Evolutionary conservation across 1,139 yeast genomes (phyloP).

Genomic region (Groenewaldozyma sp.): DNA sequence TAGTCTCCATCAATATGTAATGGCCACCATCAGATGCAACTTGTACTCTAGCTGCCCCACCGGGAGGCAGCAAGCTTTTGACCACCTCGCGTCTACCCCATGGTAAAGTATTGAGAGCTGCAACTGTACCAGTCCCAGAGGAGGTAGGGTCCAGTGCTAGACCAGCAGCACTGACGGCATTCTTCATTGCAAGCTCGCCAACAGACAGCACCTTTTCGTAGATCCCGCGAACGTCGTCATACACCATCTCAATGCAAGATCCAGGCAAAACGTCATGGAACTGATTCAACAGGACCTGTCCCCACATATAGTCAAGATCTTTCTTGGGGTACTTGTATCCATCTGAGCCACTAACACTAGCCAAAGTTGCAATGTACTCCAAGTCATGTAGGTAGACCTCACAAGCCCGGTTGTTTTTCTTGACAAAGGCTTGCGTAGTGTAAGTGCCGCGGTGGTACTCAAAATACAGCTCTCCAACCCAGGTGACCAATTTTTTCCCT

Average conservation of each 20-base stretch:
- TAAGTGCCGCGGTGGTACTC: slow-evolving; percentile 97
- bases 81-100: slow-evolving; percentile 57
- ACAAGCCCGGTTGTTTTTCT: slow-evolving; percentile 58
- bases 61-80: slow-evolving; percentile 24
- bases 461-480: slow-evolving; percentile 90
- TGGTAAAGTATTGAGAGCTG: slow-evolving; percentile 51
- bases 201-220: slow-evolving; percentile 46
- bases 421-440: slow-evolving; percentile 82
- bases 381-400: slow-evolving; percentile 77
- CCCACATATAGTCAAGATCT: slow-evolving; percentile 70
- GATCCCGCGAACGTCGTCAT: slow-evolving; percentile 82
- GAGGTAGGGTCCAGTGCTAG: slow-evolving; percentile 9
- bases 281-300: slow-evolving; percentile 77
- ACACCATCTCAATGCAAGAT: slow-evolving; percentile 91
- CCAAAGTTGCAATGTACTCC: slow-evolving; percentile 71
- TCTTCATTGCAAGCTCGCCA: slow-evolving; percentile 43
- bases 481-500: slow-evolving; percentile 65
- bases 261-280: slow-evolving; percentile 98
- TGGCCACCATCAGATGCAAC: slow-evolving; percentile 8
- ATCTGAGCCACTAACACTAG: slow-evolving; percentile 42
- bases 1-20: slow-evolving; percentile 12
- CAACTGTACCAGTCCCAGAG: slow-evolving; percentile 12
- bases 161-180: slow-evolving; percentile 34
- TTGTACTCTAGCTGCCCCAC: slow-evolving; percentile 5
- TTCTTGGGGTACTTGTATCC: slow-evolving; percentile 68